Percentiles rank a stretch among this genome's conserved stretches.
phyloP scores from a whole-genome alignment of 1,139 yeast genomes.

The Yamadazyma jaroonii region DNA sequence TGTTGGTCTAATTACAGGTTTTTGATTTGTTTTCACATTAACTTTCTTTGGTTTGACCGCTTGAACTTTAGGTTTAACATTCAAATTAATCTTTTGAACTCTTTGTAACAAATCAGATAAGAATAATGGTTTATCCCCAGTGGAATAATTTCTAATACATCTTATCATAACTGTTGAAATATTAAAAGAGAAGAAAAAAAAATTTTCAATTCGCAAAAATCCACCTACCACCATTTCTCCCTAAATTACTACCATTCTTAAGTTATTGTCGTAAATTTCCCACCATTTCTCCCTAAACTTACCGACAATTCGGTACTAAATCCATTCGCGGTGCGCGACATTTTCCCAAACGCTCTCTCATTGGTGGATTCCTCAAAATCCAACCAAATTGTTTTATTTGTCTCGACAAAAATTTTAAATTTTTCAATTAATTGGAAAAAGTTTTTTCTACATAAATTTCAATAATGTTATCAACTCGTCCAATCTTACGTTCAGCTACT shows the following conservation, averaged over 20 bases:
- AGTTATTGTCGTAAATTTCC: no score
- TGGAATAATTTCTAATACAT: conserved; percentile 8
- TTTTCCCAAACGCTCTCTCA: neutral
- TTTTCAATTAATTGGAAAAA: conserved; percentile 14
- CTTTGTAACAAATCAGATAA: conserved; percentile 15
- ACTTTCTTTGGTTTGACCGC: neutral
- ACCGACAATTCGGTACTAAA: no score
- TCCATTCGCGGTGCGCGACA: no score
- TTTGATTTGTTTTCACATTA: conserved; percentile 1
- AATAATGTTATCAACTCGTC: conserved; percentile 76
- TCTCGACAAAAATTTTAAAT: conserved; percentile 19
- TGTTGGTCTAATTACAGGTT: neutral
- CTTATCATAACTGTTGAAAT: conserved; percentile 4
- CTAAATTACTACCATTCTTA: no score
- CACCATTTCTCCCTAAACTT: no score
- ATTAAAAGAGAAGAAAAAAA: no score
- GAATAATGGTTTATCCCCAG: conserved; percentile 10
- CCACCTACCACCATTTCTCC: neutral
- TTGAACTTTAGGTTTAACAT: neutral
- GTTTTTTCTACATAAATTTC: conserved; percentile 5
- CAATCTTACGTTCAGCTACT: conserved; percentile 78
- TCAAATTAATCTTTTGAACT: conserved; percentile 15
- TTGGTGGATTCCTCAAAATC: conserved; percentile 6
- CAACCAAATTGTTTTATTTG: conserved; percentile 5
- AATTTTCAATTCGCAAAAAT: conserved; percentile 4